phyloP scores from a whole-genome alignment of 2,329 filamentous ascomycete species.

The Calonectria multiphialidica region DNA sequence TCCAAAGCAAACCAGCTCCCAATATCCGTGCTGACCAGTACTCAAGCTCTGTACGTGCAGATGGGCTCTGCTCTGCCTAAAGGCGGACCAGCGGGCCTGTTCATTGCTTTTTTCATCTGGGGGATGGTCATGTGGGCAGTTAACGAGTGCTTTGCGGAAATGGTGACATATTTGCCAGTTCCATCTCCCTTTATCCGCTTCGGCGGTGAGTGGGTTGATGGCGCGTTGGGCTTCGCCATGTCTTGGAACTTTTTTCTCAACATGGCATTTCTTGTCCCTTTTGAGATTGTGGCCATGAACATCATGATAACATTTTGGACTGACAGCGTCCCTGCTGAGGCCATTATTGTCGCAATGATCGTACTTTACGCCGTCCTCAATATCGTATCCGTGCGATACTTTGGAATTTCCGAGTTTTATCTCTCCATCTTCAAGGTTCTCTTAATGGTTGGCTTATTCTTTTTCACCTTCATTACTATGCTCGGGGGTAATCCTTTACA shows the following conservation, averaged over 20 bases:
- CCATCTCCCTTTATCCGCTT: conserved; percentile 22
- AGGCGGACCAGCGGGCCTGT: conserved; percentile 20
- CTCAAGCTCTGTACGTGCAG: conserved; percentile 22
- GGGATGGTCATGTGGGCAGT: conserved; percentile 20
- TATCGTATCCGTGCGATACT: conserved; percentile 25
- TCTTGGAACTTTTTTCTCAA: conserved; percentile 47
- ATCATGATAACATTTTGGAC: conserved; percentile 46
- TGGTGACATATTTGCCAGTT: conserved; percentile 20
- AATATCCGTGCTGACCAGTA: neutral
- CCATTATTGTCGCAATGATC: conserved; percentile 43
- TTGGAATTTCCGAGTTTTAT: conserved; percentile 20
- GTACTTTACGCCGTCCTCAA: conserved; percentile 51
- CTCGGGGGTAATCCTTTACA: conserved; percentile 15
- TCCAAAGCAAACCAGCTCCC: too few relatives aligned
- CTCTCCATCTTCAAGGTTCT: conserved; percentile 19
- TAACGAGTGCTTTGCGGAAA: conserved; percentile 24
- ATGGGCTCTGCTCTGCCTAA: conserved; percentile 25
- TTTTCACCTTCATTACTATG: conserved; percentile 25
- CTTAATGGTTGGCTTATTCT: conserved; percentile 7
- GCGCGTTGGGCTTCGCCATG: conserved; percentile 29
- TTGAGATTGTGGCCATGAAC: conserved; percentile 44
- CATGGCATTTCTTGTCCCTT: conserved; percentile 44
- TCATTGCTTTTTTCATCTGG: conserved; percentile 21
- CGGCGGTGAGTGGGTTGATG: conserved; percentile 23
- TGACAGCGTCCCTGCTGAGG: conserved; percentile 17